A percentile compares a stretch with the other conserved stretches of the same genome.
Conservation (phyloP, 2,329 filamentous ascomycete species). For the Venturia carpophila region DNA sequence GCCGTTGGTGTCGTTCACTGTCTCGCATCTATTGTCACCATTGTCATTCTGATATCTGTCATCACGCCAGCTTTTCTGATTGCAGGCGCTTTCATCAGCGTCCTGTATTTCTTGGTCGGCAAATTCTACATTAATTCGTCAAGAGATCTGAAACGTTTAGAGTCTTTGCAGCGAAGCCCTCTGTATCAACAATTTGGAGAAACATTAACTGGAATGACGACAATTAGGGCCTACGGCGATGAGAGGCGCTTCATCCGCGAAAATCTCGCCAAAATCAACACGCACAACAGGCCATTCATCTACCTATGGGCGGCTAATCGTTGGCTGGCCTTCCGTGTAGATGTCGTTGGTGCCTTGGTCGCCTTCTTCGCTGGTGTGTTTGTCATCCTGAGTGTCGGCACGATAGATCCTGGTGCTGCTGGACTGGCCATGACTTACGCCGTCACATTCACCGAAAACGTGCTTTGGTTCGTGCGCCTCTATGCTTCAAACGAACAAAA, state of each 20-base stretch:
- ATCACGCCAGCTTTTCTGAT: conserved; percentile 90
- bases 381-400: conserved; percentile 73
- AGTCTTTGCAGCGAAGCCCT: conserved; percentile 88
- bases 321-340: conserved; percentile 90
- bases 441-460: conserved; percentile 92
- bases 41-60: conserved; percentile 74
- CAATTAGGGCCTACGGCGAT: conserved; percentile 92
- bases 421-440: conserved; percentile 93
- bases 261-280: conserved; percentile 81
- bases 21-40: conserved; percentile 66
- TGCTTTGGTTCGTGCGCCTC: conserved; percentile 89
- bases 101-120: conserved; percentile 74
- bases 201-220: conserved; percentile 88
- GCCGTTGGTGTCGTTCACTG: conserved; percentile 70
- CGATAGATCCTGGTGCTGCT: conserved; percentile 81
- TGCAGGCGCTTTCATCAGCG: conserved; percentile 74
- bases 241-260: conserved; percentile 89
- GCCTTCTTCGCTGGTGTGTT: conserved; percentile 91
- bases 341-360: conserved; percentile 82
- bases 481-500: conserved; percentile 97
- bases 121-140: conserved; percentile 86
- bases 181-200: conserved; percentile 98
- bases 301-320: conserved; percentile 95
- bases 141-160: conserved; percentile 88
- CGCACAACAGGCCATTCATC: conserved; percentile 86